Percentiles rank a stretch among this genome's conserved stretches.
These are phyloP conservation scores for Fraxinus pennsylvanica DNA, from an alignment of 257 asterid genomes.

Conservation along the genomic window DNA sequence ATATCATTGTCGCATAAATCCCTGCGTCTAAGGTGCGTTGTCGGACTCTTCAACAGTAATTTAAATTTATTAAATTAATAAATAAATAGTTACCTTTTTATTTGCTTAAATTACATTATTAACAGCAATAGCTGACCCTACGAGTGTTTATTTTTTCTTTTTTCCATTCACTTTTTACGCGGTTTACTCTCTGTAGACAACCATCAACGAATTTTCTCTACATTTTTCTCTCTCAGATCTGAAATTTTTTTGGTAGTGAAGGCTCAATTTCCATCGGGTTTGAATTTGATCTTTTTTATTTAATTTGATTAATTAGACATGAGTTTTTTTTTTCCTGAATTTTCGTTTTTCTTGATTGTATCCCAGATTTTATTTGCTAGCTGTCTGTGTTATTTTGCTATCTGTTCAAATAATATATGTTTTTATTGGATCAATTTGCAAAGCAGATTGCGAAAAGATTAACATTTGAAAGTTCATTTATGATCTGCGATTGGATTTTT, in stretches of 20 bases:
- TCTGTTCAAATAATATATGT: not conserved
- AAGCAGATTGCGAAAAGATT: not conserved
- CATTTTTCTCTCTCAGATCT: conserved; percentile 7
- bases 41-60: not conserved
- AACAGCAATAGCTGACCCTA: not conserved
- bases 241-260: conserved; percentile 17
- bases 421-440: not conserved
- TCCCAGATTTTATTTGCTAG: not conserved
- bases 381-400: not conserved
- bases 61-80: not conserved
- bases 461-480: not conserved
- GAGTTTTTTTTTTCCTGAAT: not conserved
- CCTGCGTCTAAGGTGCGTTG: not conserved
- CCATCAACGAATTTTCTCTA: conserved; percentile 29
- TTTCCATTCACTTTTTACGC: not conserved
- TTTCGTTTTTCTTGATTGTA: not conserved
- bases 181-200: conserved; percentile 18
- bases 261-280: conserved; percentile 15
- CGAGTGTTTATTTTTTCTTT: not conserved
- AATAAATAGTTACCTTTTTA: not conserved
- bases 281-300: not conserved
- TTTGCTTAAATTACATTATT: not conserved
- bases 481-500: not conserved
- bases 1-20: not conserved
- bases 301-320: not conserved